Percentiles rank a stretch among this genome's conserved stretches.
Evolutionary conservation across 1,284 basidiomycete genomes (phyloP).

Genomic region (Xerocomus cyaneibrunnescens): DNA sequence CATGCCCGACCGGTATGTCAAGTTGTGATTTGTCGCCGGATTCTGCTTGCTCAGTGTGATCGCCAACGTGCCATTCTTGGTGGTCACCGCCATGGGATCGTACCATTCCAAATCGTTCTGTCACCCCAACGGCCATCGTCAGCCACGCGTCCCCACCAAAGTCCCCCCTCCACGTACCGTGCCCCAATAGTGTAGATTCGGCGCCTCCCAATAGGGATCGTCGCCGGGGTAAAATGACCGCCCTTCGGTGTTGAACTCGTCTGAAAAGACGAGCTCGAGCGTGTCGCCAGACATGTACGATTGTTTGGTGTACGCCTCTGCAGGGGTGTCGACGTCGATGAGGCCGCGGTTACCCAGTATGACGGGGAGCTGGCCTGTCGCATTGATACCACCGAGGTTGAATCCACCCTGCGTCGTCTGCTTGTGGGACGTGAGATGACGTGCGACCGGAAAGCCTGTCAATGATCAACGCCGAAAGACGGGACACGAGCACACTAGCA

Average conservation of each 20-base stretch:
- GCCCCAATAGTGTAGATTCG: constrained; percentile 73
- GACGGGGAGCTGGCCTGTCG: constrained; percentile 57
- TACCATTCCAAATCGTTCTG: constrained; percentile 55
- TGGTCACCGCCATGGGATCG: constrained; percentile 65
- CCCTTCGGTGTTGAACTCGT: constrained; percentile 66
- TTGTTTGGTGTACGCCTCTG: constrained; percentile 54
- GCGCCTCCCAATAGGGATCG: constrained; percentile 69
- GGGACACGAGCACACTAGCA: neutral
- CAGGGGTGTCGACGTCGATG: constrained; percentile 78
- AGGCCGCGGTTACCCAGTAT: constrained; percentile 67
- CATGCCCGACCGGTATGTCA: constrained; percentile 53
- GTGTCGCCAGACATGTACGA: constrained; percentile 52
- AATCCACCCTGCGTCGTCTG: constrained; percentile 41
- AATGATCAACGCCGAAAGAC: neutral
- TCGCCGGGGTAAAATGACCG: constrained; percentile 54
- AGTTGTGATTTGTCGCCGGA: constrained; percentile 45
- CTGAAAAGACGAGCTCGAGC: constrained; percentile 63
- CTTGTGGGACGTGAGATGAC: constrained; percentile 41
- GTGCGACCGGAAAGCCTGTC: constrained; percentile 36
- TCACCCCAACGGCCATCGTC: constrained; percentile 1
- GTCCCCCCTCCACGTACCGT: constrained; percentile 25
- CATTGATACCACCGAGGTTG: constrained; percentile 55
- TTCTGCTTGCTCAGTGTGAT: constrained; percentile 51
- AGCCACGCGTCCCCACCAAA: neutral
- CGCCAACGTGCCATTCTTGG: constrained; percentile 58